Base-by-base conservation (phyloP, 1,139 yeast genomes). In the Suhomyces chickasaworum region DNA sequence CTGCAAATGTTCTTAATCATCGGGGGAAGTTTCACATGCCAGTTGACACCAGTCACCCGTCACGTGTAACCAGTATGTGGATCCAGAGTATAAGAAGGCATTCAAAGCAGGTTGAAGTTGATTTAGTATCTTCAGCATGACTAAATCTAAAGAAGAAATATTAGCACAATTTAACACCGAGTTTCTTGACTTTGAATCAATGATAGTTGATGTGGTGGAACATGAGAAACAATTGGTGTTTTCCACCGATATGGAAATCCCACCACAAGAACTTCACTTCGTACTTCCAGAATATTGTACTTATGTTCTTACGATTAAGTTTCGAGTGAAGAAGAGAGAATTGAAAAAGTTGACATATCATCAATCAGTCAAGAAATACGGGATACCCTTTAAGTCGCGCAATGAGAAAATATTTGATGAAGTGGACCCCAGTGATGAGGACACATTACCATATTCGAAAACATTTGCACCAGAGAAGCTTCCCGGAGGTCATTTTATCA, bases 401-500 rank as follows among this genome's bases (percentile, higher is more conserved):
- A 58, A 59, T 15, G 57, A 59, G 25, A 52, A 53, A 4, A 53
- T 71, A 42, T 47, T 55, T 16, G 63, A 60, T 7, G 34, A 41
- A 21, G 65, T 61, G 9, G 40, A 48, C 0, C 58, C 56, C 17
- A 65, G 60, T 42, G 57, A 51, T 18, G 51, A 46, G 7, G 58
- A 53, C 8, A 55, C 53, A 10, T 42, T 44, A 15, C 58, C 60
- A 30, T 56, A 53, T 32, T 39, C 48, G 5, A 56, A 62, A 4
- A 56, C 61, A 6, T 65, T 71, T 39, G 63, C 63, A 0, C 63
- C 66, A 2, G 75, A 69, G 31, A 57, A 61, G 10, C 53, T 71
- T 4, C 76, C 77, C 0, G 66, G 68, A 9, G 77, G 77, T 2
- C 48, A 59, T 25, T 57, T 71, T 33, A 51, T 66, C 34, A 59